These are phyloP conservation scores for Fusarium nurragi DNA, from an alignment of 2,329 filamentous ascomycete genomes.

Conservation along the genomic window DNA sequence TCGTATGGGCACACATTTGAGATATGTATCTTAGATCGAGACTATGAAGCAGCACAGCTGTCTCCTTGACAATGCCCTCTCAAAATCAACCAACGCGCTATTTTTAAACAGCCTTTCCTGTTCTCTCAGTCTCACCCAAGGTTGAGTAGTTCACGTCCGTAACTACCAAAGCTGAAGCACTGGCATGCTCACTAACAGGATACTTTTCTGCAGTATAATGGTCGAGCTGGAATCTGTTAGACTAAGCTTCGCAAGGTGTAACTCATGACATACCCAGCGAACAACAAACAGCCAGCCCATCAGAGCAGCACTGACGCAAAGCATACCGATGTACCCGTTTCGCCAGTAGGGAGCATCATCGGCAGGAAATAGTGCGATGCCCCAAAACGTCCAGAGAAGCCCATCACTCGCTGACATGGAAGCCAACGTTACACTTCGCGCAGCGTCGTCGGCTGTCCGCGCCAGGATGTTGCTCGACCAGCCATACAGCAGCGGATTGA, in stretches of 20 bases:
- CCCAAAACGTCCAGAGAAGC: slow-evolving; percentile 57
- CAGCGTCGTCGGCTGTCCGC: slow-evolving; percentile 50
- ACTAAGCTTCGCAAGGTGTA: accelerated
- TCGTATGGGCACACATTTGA: neutral
- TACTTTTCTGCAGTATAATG: slow-evolving; percentile 18
- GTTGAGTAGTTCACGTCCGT: neutral
- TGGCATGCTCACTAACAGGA: neutral
- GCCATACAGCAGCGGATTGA: slow-evolving; percentile 40
- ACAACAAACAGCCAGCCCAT: slow-evolving; percentile 29
- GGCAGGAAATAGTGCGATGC: slow-evolving; percentile 54
- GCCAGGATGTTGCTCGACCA: slow-evolving; percentile 42
- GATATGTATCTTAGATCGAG: neutral
- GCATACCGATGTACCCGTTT: slow-evolving; percentile 43
- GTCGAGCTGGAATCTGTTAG: slow-evolving; percentile 9
- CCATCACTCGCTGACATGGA: slow-evolving; percentile 53
- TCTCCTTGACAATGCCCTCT: neutral
- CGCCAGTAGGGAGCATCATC: slow-evolving; percentile 55
- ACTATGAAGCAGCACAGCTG: neutral
- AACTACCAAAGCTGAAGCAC: neutral
- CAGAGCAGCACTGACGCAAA: slow-evolving; percentile 23
- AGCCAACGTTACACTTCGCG: slow-evolving; percentile 52
- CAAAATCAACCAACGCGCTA: too few species aligned
- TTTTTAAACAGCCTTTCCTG: neutral
- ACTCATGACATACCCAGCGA: slow-evolving; percentile 6
- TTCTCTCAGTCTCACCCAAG: neutral